Evolutionary conservation across 257 asterid species (phyloP), one percentile per base, ranked within the genome.

Genomic region (Petunia axillaris): DNA sequence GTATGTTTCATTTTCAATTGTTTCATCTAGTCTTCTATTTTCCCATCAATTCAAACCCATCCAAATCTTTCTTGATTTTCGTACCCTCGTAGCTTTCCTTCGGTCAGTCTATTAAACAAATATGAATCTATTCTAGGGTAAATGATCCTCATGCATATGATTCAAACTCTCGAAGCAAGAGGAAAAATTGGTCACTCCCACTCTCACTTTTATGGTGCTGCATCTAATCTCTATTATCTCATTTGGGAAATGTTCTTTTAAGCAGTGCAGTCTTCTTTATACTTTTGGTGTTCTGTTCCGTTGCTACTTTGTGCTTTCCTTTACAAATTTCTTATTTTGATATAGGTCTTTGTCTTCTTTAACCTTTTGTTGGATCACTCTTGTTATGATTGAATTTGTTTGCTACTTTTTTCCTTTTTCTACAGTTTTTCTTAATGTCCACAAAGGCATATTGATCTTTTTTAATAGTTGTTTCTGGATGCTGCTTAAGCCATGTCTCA

Each of bases 11-110:
- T 62, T 48, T 5, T 48, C 77, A 48, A 71, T 25, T 71, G 46
- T 71, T 48, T 60, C 16, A 35, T 71, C 3, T 35, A 48, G 40
- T 48, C 43, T 9, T 70, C 13, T 6, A 13, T 71, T 39, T 48
- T 48, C 77, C 35, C 40, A 48, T 35, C 11, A 71, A 48, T 71
- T 48, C 43, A 71, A 25, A 10, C 25, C 44, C 77, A 71, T 25
- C 77, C 11, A 71, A 68, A 48, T 48, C 77, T 35, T 71, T 71
- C 77, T 71, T 10, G 35, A 25, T 46, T 25, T 71, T 38, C 48
- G 11, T 71, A 25, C 11, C 5, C 6, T 70, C 9, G 39, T 70
- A 46, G 44, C 43, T 35, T 25, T 71, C 77, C 59, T 48, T 46
- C 77, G 48, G 48, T 68, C 16, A 11, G 16, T 44, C 54, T 44